These are phyloP conservation scores for Termitomyces sp. DNA, from an alignment of 768 basidiomycete species.

Conservation along the genomic window DNA sequence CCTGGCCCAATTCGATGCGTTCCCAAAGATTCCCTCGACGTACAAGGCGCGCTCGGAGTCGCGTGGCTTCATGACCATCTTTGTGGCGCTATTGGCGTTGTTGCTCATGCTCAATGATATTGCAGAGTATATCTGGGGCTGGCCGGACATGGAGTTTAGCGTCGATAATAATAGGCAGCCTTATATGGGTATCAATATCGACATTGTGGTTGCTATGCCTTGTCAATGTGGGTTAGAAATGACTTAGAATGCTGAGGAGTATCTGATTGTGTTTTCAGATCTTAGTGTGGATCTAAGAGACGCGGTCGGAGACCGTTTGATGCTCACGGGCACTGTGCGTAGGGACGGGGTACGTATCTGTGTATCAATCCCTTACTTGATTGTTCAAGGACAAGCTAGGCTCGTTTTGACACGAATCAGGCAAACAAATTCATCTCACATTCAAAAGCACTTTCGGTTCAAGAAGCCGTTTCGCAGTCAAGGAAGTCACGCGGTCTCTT, in stretches of 20 bases:
- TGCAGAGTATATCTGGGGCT: conserved; percentile 90
- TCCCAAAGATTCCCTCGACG: conserved; percentile 78
- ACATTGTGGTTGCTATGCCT: conserved; percentile 90
- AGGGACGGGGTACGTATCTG: conserved; percentile 71
- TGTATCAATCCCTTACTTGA: neutral
- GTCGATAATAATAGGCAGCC: conserved; percentile 65
- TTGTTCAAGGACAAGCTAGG: conserved; percentile 34
- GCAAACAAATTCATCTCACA: conserved; percentile 73
- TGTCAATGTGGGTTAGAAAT: conserved; percentile 70
- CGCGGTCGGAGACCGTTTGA: conserved; percentile 88
- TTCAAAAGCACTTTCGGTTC: conserved; percentile 60
- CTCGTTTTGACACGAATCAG: conserved; percentile 77
- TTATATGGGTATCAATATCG: conserved; percentile 83
- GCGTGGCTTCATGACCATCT: conserved; percentile 77
- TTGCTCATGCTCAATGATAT: conserved; percentile 84
- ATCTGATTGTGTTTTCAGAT: conserved; percentile 37
- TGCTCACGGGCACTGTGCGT: conserved; percentile 71
- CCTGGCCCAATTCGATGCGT: conserved; percentile 80
- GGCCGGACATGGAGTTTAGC: conserved; percentile 86
- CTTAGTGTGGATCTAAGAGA: conserved; percentile 89
- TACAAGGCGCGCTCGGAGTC: conserved; percentile 80
- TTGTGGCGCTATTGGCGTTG: conserved; percentile 62
- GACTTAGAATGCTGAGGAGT: neutral
- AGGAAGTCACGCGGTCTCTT: conserved; percentile 74
- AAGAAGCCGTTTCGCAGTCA: conserved; percentile 69